Percentiles rank a stretch among this genome's conserved stretches.
phyloP scores from a whole-genome alignment of 331 rosid genomes.

The Quercus tomentella region DNA sequence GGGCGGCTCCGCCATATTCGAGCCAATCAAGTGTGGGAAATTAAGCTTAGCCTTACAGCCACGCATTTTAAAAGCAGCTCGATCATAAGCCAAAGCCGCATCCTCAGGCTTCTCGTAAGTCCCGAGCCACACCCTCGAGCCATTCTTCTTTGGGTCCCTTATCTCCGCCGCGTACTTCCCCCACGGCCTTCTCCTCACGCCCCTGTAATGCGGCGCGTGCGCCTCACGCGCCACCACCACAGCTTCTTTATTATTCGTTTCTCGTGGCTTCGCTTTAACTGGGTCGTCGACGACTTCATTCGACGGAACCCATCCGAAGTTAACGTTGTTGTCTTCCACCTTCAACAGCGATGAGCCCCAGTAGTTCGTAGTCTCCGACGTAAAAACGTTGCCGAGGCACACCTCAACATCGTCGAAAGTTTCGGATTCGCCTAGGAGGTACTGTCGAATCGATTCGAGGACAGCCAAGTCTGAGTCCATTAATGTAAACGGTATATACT shows the following conservation, averaged over 20 bases:
- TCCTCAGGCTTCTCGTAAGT: conserved; percentile 23
- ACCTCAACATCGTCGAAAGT: background rate
- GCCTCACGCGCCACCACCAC: background rate
- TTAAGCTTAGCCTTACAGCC: conserved; percentile 29
- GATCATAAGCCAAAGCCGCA: conserved; percentile 40
- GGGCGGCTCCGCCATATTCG: background rate
- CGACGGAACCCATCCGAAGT: background rate
- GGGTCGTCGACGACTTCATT: background rate
- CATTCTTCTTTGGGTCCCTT: conserved; percentile 33
- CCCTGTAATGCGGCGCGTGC: background rate
- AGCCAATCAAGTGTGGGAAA: conserved; percentile 9
- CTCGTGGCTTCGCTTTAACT: background rate
- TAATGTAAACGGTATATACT: too few species aligned
- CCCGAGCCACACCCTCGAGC: conserved; percentile 40
- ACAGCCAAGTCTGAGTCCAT: background rate
- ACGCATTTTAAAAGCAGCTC: conserved; percentile 25
- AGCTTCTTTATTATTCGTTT: too few species aligned
- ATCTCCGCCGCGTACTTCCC: conserved; percentile 40
- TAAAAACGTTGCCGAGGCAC: background rate
- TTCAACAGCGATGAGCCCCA: background rate
- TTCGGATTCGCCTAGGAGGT: background rate
- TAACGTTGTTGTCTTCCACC: background rate
- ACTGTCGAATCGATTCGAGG: background rate
- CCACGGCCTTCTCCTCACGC: conserved; percentile 29
- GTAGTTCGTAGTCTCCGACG: too few species aligned